These are phyloP conservation scores for Penicillium janthinellum DNA, from an alignment of 2,329 filamentous ascomycete genomes.

Conservation along the genomic window DNA sequence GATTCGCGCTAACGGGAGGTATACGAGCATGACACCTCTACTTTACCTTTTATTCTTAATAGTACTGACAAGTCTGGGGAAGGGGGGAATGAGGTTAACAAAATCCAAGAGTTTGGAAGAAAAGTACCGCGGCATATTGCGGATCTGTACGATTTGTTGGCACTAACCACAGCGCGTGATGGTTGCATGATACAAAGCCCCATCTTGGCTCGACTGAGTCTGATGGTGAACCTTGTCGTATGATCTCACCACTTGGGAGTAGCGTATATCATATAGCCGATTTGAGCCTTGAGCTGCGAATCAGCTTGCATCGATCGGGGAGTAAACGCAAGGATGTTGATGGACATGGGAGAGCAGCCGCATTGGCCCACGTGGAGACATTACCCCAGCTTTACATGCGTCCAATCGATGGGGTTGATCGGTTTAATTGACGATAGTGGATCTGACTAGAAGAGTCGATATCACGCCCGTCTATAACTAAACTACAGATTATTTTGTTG, in stretches of 20 bases:
- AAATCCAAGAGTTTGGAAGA: neutral
- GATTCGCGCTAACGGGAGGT: neutral
- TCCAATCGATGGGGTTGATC: neutral
- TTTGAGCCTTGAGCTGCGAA: neutral
- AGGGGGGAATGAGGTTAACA: neutral
- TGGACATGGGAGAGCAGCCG: neutral
- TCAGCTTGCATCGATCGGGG: neutral
- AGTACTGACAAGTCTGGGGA: neutral
- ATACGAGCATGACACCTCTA: neutral
- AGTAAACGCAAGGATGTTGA: neutral
- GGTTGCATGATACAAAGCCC: slow-evolving; percentile 1
- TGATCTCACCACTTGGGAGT: neutral
- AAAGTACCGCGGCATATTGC: neutral
- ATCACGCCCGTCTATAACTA: neutral
- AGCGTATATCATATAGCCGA: neutral
- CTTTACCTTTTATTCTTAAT: neutral
- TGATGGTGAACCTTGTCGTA: neutral
- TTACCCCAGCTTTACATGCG: neutral
- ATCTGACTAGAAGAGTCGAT: neutral
- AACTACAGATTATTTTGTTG: too few relatives aligned
- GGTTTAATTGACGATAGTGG: neutral
- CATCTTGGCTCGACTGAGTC: neutral
- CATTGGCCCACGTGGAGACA: neutral
- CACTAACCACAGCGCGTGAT: neutral
- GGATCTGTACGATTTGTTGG: neutral